These are phyloP conservation scores for Teunomyces tritomae DNA, from an alignment of 805 yeast species.

Conservation along the genomic window DNA sequence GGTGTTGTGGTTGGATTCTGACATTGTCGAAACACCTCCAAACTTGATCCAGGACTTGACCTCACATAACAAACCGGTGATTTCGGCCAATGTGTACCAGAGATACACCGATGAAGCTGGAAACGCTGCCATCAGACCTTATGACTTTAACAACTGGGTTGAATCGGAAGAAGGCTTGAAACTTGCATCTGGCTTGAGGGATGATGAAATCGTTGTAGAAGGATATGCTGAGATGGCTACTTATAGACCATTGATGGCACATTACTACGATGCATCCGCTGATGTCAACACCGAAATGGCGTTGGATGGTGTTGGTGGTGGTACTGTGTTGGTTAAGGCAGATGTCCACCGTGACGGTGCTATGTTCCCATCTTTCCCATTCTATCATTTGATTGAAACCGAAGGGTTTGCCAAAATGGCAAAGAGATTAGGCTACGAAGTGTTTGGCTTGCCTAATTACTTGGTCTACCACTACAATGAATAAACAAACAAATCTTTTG, in stretches of 20 bases:
- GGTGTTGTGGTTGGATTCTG: constrained; percentile 97
- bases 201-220: constrained; percentile 92
- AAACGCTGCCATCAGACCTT: constrained; percentile 71
- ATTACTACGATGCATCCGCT: constrained; percentile 67
- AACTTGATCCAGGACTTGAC: constrained; percentile 85
- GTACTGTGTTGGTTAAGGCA: constrained; percentile 92
- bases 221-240: constrained; percentile 94
- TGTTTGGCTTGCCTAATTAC: constrained; percentile 91
- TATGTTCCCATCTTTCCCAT: constrained; percentile 98
- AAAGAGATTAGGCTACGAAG: constrained; percentile 85
- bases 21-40: constrained; percentile 83
- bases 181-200: constrained; percentile 68
- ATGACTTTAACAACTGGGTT: constrained; percentile 96
- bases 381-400: constrained; percentile 93
- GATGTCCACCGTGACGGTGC: constrained; percentile 99
- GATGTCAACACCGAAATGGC: constrained; percentile 67
- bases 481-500: constrained; percentile 19
- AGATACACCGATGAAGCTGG: constrained; percentile 60
- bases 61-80: constrained; percentile 77
- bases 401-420: constrained; percentile 99
- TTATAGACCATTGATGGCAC: constrained; percentile 92
- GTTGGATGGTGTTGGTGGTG: constrained; percentile 97
- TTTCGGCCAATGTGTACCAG: constrained; percentile 93
- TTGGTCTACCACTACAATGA: constrained; percentile 90
- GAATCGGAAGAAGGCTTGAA: constrained; percentile 77